A percentile compares a stretch with the other conserved stretches of the same genome.
phyloP scores from a whole-genome alignment of 2,329 filamentous ascomycete species.

The Trichophyton benhamiae region DNA sequence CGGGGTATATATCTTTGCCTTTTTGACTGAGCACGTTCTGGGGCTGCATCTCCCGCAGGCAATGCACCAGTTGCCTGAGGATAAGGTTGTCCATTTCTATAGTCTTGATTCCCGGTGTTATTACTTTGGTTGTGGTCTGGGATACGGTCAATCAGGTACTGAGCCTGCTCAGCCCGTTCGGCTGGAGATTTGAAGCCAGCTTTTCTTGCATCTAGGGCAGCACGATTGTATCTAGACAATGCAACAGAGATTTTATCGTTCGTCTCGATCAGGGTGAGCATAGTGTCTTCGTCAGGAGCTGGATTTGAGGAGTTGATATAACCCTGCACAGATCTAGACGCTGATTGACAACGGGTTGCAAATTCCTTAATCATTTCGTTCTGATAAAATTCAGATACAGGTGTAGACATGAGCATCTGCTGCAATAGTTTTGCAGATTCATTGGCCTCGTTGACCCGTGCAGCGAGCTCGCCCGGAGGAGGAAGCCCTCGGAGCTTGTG shows the following conservation, averaged over 20 bases:
- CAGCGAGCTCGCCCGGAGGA: constrained; percentile 61
- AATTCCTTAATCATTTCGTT: constrained; percentile 94
- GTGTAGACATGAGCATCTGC: constrained; percentile 79
- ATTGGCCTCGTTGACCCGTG: constrained; percentile 75
- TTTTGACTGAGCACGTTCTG: background rate
- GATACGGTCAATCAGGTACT: background rate
- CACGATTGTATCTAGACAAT: constrained; percentile 71
- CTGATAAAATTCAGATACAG: constrained; percentile 57
- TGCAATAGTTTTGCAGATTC: constrained; percentile 86
- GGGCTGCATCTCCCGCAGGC: background rate
- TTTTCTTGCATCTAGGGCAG: constrained; percentile 48
- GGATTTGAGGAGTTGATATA: constrained; percentile 76
- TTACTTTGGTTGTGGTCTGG: background rate
- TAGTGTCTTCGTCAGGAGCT: constrained; percentile 78
- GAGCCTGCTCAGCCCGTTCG: background rate
- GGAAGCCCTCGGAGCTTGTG: constrained; percentile 41
- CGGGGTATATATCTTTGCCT: background rate
- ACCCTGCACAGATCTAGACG: constrained; percentile 66
- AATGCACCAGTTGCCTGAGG: background rate
- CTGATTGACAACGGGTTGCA: constrained; percentile 68
- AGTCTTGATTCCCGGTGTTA: background rate
- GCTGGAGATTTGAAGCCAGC: background rate
- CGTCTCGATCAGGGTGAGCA: constrained; percentile 85
- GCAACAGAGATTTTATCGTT: constrained; percentile 82
- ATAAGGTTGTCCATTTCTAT: background rate